Conservation (phyloP, 371 early-diverging fungal genomes). For the Nematocida sp. region DNA sequence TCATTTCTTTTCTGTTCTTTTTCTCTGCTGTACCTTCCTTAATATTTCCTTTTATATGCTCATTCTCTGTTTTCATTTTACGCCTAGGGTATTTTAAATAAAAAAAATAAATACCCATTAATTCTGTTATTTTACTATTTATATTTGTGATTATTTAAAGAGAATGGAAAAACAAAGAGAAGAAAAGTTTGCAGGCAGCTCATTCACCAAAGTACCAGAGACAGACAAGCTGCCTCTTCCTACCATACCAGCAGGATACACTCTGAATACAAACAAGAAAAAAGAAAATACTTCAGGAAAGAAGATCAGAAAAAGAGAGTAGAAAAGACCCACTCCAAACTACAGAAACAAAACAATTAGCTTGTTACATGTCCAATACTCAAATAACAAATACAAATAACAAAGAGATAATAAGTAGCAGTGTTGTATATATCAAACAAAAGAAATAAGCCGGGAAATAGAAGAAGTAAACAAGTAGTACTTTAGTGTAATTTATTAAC, state of each 20-base stretch:
- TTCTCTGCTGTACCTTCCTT: background rate
- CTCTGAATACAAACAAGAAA: no score
- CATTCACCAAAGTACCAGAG: background rate
- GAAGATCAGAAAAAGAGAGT: background rate
- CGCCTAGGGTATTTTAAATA: conserved; percentile 33
- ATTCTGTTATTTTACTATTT: no score
- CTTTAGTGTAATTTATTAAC: no score
- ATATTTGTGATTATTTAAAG: background rate
- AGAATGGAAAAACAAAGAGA: background rate
- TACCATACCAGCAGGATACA: conserved; percentile 11
- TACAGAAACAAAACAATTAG: background rate
- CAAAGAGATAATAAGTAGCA: no score
- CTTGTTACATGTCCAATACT: no score
- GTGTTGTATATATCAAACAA: no score
- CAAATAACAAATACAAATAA: no score
- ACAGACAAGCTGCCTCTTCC: background rate
- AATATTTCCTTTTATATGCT: background rate
- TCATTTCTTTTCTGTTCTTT: conserved; percentile 7
- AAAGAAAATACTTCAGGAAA: background rate
- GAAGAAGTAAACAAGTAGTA: no score
- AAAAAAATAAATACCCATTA: conserved; percentile 18
- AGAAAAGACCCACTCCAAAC: background rate
- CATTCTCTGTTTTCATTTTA: conserved; percentile 28
- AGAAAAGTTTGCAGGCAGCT: conserved; percentile 9
- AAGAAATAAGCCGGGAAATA: no score